Evolutionary conservation across 2,329 filamentous ascomycete genomes (phyloP), one percentile per base, ranked within the genome.

Genomic region (Aureobasidium leucospermi): DNA sequence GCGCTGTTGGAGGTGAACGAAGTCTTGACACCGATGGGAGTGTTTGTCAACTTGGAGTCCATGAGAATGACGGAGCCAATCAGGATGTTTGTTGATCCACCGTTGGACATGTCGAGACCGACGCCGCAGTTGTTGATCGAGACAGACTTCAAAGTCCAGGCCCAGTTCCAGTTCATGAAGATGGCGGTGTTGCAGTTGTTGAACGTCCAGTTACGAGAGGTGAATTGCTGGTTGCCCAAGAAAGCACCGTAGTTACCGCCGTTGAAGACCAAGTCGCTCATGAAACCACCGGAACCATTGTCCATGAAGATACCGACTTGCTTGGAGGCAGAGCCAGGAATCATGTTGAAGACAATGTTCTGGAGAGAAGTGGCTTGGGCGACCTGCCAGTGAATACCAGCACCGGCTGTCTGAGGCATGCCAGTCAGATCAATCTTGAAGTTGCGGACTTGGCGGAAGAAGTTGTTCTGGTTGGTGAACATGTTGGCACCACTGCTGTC

Each of bases 61-160:
- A 92, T 77, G 51, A 96, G 75, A 58, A 96, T 74, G 47, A 96
- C 82, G 1, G 93, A 96, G 59, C 94, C 94, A 56, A 96, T 91
- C 10, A 85, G 87, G 76, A 94, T 88, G 66, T 79, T 72, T 66
- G 79, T 72, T 11, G 60, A 34, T 7, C 70, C 70, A 60, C 68
- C 70, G 65, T 76, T 78, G 59, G 78, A 75, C 75, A 80, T 79
- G 66, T 80, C 76, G 53, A 80, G 67, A 62, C 76, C 78, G 53
- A 78, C 69, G 55, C 71, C 70, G 67, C 74, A 77, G 70, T 74
- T 73, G 67, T 75, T 76, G 68, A 80, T 74, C 51, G 69, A 71
- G 64, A 79, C 68, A 58, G 73, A 75, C 63, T 73, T 74, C 62
- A 78, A 69, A 7, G 75, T 78, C 77, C 78, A 80, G 31, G 75